These are phyloP conservation scores for Cystofilobasidium macerans DNA, from an alignment of 768 basidiomycete genomes.

Conservation along the genomic window DNA sequence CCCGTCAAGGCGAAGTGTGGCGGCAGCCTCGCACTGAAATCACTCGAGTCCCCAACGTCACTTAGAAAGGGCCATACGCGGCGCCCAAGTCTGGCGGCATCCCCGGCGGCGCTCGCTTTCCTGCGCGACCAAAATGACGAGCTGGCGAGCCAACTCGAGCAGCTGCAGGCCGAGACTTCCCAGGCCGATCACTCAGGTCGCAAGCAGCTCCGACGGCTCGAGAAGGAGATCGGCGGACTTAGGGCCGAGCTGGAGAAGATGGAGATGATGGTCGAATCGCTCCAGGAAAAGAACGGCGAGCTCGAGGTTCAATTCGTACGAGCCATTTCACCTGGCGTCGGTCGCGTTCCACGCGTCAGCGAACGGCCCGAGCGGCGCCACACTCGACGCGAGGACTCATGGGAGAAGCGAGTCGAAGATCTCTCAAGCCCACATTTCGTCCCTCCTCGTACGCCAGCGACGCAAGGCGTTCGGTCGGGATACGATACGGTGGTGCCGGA, in stretches of 20 bases:
- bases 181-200: conserved; percentile 58
- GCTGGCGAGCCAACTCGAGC: conserved; percentile 61
- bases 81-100: conserved; percentile 27
- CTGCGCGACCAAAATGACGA: conserved; percentile 77
- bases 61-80: background rate
- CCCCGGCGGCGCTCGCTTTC: conserved; percentile 53
- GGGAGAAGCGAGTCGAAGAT: conserved; percentile 1
- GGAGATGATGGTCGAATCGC: conserved; percentile 17
- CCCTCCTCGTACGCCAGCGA: too few relatives aligned
- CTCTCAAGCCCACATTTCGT: too few relatives aligned
- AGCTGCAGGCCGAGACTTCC: conserved; percentile 58
- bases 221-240: conserved; percentile 66
- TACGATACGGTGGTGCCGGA: background rate
- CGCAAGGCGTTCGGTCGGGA: too few relatives aligned
- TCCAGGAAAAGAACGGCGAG: conserved; percentile 23
- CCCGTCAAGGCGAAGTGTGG: background rate
- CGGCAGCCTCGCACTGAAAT: conserved; percentile 5
- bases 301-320: background rate
- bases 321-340: background rate
- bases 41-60: background rate
- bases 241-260: conserved; percentile 58
- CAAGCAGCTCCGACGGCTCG: conserved; percentile 57
- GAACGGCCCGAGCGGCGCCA: conserved; percentile 20
- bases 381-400: conserved; percentile 8
- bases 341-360: background rate